Percentiles rank a stretch among this genome's conserved stretches.
phyloP scores from a whole-genome alignment of 768 basidiomycete genomes.

The Podaxis mareebaensis region DNA sequence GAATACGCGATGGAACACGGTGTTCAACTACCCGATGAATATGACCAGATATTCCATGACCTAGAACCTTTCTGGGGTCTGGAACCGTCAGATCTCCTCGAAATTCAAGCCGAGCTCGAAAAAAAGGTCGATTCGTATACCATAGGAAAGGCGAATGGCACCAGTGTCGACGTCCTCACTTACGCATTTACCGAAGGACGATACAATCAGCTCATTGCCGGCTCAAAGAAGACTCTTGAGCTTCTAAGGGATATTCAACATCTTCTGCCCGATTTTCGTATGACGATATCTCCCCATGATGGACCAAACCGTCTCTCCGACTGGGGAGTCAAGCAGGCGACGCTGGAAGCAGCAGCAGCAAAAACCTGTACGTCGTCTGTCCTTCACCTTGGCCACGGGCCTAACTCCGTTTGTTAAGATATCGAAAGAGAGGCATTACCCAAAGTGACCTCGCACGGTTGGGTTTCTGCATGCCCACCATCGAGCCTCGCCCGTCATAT shows the following conservation, averaged over 20 bases:
- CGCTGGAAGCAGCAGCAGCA: constrained; percentile 28
- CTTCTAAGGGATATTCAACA: constrained; percentile 41
- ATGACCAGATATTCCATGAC: constrained; percentile 72
- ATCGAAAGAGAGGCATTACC: constrained; percentile 35
- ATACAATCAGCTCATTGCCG: constrained; percentile 36
- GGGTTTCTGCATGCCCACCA: constrained; percentile 42
- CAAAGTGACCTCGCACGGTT: constrained; percentile 29
- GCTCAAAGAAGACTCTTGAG: constrained; percentile 31
- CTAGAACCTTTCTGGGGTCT: constrained; percentile 85
- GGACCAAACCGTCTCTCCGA: constrained; percentile 40
- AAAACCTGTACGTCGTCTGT: constrained; percentile 27
- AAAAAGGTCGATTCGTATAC: constrained; percentile 41
- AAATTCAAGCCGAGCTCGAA: constrained; percentile 38
- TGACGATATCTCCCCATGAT: constrained; percentile 47
- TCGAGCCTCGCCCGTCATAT: constrained; percentile 36
- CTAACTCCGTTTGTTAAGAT: constrained; percentile 20
- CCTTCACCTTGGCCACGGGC: not conserved
- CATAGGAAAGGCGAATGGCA: constrained; percentile 35
- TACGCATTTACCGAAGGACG: constrained; percentile 36
- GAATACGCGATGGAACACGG: constrained; percentile 63
- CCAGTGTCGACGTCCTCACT: constrained; percentile 30
- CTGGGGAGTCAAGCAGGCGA: constrained; percentile 29
- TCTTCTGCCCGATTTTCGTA: constrained; percentile 44
- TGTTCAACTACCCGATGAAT: constrained; percentile 85
- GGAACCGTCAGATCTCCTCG: constrained; percentile 39